Evolutionary conservation across 2,329 filamentous ascomycete genomes (phyloP).

Genomic region (Venturia nashicola): DNA sequence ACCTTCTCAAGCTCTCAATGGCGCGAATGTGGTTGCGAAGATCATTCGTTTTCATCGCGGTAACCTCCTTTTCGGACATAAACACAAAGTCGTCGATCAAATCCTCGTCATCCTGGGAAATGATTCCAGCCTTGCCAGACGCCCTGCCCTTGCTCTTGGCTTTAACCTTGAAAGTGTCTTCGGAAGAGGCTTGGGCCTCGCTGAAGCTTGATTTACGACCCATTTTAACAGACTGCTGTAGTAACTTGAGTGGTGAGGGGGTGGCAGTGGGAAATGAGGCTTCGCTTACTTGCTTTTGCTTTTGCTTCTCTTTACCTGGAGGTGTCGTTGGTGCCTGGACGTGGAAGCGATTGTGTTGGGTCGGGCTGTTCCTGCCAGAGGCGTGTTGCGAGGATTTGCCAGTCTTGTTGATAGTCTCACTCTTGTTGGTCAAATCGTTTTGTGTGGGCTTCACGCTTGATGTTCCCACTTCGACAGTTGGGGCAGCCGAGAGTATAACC

Average conservation of each 20-base stretch:
- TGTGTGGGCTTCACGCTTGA: neutral
- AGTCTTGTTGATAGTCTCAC: neutral
- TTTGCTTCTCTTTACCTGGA: neutral
- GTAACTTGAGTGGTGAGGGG: neutral
- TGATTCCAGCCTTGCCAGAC: neutral
- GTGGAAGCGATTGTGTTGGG: neutral
- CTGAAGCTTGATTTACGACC: neutral
- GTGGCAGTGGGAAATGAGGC: neutral
- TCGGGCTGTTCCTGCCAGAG: neutral
- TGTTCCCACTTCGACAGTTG: neutral
- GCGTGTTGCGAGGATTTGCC: neutral
- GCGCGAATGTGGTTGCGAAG: neutral
- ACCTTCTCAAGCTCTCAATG: neutral
- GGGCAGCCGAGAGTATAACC: neutral
- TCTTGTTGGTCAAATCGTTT: neutral
- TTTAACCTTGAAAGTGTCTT: neutral
- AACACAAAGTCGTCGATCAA: neutral
- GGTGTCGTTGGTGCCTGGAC: neutral
- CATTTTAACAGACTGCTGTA: neutral
- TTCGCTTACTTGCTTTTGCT: neutral
- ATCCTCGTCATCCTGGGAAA: neutral
- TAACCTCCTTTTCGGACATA: neutral
- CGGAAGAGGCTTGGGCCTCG: neutral
- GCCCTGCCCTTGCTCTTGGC: neutral
- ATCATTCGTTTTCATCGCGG: neutral